Base-by-base conservation (phyloP, 2,329 filamentous ascomycete genomes). In the Penicillium sp. region DNA sequence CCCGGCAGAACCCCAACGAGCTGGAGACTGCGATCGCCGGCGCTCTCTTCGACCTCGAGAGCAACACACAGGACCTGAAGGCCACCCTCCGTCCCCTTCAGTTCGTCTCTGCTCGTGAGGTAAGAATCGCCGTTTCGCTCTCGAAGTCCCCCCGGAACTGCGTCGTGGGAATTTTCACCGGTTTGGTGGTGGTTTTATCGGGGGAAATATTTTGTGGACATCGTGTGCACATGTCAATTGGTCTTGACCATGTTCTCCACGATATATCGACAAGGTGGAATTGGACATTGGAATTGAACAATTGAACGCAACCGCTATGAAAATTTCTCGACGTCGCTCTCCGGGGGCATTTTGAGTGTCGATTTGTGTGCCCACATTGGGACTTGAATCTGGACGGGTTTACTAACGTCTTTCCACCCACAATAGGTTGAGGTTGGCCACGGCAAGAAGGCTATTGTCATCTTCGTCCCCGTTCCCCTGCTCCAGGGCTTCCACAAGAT, bases 381-480 rank as follows among this genome's bases (percentile, higher is more conserved):
- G 36, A 37, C 36, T 46, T 23, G 37, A n/a, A 35, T 8, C 32
- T n/a, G 34, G 42, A 44, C 32, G 15, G 12, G 34, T 30, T 13
- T 32, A 50, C 60, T 64, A 51, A 64, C 56, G 45, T 49, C 6
- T 6, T 16, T 28, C n/a, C 37, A 37, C 34, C 65, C 68, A 67
- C 68, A 67, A 62, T 67, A 98, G 92, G 92, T 98, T 80, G 92
- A 98, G 80, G 90, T 96, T 77, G 92, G 92, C 79, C 89, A 96
- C 80, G 92, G 92, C 83, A 95, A 95, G 83, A 98, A 96, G 85
- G 92, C 92, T 70, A 92, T 98, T 79, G 90, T 95, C 80, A 94
- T 98, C 85, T 98, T 98, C 85, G 92, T 98, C 80, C 92, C 92
- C 71, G 92, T 98, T 72, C 92, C 92, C 75, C 87, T 93, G 74